Conservation (phyloP, 1,284 basidiomycete species). For the Marasmius oreades region DNA sequence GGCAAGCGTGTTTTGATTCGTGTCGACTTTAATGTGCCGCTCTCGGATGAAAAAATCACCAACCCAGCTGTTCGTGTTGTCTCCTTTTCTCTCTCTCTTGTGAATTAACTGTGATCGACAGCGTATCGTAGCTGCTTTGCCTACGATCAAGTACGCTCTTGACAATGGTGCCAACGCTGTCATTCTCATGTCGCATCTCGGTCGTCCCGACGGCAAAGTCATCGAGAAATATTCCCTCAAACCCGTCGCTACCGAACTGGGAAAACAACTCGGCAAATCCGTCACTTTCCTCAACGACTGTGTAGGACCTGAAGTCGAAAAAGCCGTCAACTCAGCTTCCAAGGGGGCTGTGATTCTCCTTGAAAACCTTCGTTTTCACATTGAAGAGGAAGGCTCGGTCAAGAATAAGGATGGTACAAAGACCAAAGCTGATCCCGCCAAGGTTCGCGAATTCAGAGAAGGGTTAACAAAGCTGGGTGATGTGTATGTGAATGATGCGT, state of each 20-base stretch:
- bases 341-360: constrained; percentile 87
- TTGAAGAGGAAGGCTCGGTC: constrained; percentile 94
- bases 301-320: constrained; percentile 84
- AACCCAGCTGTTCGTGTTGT: constrained; percentile 80
- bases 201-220: constrained; percentile 92
- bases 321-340: constrained; percentile 68
- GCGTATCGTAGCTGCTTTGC: constrained; percentile 96
- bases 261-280: constrained; percentile 63
- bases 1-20: constrained; percentile 93
- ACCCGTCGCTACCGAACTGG: constrained; percentile 78
- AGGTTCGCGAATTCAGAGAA: constrained; percentile 84
- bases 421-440: constrained; percentile 85
- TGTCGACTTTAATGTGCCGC: constrained; percentile 99
- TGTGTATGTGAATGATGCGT: constrained; percentile 98
- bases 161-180: constrained; percentile 77
- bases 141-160: constrained; percentile 94
- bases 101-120: constrained; percentile 29
- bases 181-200: constrained; percentile 97
- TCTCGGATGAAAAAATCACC: constrained; percentile 87
- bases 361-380: constrained; percentile 98
- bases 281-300: constrained; percentile 87
- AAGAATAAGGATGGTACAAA: constrained; percentile 94
- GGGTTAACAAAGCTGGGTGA: constrained; percentile 91
- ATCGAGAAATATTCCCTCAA: constrained; percentile 90
- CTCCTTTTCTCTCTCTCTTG: constrained; percentile 13